These are phyloP conservation scores for Gossypium schwendimanii DNA, from an alignment of 441 rosid genomes.

Conservation along the genomic window DNA sequence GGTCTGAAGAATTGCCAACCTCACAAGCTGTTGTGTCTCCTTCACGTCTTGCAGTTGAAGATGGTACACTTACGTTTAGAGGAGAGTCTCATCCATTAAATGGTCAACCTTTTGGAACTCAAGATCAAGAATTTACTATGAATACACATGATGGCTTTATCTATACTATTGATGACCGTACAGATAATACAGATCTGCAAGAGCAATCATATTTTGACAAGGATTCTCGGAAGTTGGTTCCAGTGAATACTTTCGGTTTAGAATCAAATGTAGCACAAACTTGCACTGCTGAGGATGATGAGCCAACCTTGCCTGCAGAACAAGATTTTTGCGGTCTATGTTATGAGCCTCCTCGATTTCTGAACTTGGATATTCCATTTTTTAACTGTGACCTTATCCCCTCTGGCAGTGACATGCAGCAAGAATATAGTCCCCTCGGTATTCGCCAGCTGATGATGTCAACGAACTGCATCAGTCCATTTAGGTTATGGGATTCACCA, in stretches of 20 bases:
- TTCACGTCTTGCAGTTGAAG: constrained; percentile 33
- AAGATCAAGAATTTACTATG: constrained; percentile 36
- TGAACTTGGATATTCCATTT: constrained; percentile 86
- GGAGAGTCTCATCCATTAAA: constrained; percentile 38
- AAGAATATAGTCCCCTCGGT: constrained; percentile 96
- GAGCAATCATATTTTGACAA: constrained; percentile 41
- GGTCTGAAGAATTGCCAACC: constrained; percentile 31
- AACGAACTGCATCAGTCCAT: constrained; percentile 77
- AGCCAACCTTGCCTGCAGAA: constrained; percentile 26
- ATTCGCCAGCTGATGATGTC: constrained; percentile 94
- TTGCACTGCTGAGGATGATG: constrained; percentile 33
- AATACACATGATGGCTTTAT: constrained; percentile 39
- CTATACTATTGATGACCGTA: constrained; percentile 39
- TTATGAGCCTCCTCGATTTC: constrained; percentile 98
- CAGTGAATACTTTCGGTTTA: constrained; percentile 48
- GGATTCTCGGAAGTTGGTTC: constrained; percentile 57
- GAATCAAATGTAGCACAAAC: constrained; percentile 31
- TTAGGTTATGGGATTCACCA: constrained; percentile 94
- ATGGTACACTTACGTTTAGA: constrained; percentile 22
- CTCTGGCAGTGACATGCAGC: constrained; percentile 68
- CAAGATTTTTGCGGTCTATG: constrained; percentile 67
- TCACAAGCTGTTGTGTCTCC: constrained; percentile 43
- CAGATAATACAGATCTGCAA: constrained; percentile 30
- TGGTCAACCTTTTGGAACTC: constrained; percentile 34
- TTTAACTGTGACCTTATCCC: constrained; percentile 92